phyloP scores from a whole-genome alignment of 2,329 filamentous ascomycete genomes.

The Lecanosticta acicola region DNA sequence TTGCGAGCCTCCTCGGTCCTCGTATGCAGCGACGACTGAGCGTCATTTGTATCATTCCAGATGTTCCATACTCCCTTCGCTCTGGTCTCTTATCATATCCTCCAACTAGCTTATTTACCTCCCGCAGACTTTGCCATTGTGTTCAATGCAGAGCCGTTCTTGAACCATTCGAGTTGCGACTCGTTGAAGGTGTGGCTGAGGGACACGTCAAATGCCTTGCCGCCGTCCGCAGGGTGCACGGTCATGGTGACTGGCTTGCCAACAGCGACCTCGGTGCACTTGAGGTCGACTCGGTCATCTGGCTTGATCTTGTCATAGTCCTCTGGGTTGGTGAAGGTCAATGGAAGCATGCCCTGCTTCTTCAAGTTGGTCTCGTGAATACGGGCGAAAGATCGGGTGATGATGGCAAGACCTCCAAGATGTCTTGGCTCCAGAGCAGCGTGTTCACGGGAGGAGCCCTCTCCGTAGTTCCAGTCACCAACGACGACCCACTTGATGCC shows the following conservation, averaged over 20 bases:
- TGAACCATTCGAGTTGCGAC: constrained; percentile 97
- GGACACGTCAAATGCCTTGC: constrained; percentile 68
- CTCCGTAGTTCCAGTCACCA: constrained; percentile 99
- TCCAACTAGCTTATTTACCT: constrained; percentile 11
- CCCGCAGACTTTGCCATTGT: constrained; percentile 76
- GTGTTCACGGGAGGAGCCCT: constrained; percentile 96
- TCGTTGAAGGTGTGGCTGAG: constrained; percentile 97
- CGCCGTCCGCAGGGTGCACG: constrained; percentile 84
- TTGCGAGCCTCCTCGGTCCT: constrained; percentile 8
- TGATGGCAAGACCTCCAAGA: constrained; percentile 93
- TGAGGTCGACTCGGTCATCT: constrained; percentile 84
- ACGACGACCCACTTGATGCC: constrained; percentile 95
- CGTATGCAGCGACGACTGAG: constrained; percentile 15
- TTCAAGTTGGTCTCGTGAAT: constrained; percentile 99
- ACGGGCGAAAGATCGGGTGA: constrained; percentile 92
- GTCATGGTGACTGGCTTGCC: constrained; percentile 88
- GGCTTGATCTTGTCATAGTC: constrained; percentile 97
- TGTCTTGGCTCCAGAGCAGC: constrained; percentile 96
- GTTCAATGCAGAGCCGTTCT: constrained; percentile 94
- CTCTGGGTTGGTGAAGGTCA: constrained; percentile 88
- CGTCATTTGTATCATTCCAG: constrained; percentile 16
- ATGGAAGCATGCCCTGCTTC: constrained; percentile 99
- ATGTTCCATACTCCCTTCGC: constrained; percentile 1
- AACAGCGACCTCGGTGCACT: constrained; percentile 82
- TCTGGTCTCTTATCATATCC: constrained; percentile 6